A percentile compares a stretch with the other conserved stretches of the same genome.
Conservation (phyloP, 2,329 filamentous ascomycete genomes). For the Didymellaceae sp. region DNA sequence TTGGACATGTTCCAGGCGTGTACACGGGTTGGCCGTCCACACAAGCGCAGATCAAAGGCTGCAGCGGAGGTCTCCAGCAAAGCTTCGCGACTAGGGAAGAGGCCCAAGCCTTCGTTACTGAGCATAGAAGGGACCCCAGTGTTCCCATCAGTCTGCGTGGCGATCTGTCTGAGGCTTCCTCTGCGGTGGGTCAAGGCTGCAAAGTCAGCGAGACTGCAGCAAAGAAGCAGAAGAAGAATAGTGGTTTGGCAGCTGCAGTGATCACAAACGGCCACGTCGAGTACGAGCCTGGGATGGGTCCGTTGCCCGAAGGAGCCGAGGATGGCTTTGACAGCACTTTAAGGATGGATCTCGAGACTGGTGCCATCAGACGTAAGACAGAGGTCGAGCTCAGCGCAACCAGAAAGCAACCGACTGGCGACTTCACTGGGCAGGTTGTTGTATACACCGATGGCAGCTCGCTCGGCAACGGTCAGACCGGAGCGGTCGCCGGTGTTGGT, state of each 20-base stretch:
- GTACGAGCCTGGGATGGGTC: slow-evolving; percentile 60
- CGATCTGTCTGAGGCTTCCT: slow-evolving; percentile 37
- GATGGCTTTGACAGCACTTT: slow-evolving; percentile 68
- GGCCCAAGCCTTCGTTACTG: slow-evolving; percentile 75
- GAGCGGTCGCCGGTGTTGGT: slow-evolving; percentile 66
- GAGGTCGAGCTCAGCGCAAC: slow-evolving; percentile 54
- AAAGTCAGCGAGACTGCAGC: slow-evolving; percentile 28
- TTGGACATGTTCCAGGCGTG: slow-evolving; percentile 64
- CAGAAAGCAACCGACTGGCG: slow-evolving; percentile 54
- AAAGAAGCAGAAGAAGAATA: slow-evolving; percentile 50
- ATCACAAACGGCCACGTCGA: slow-evolving; percentile 23
- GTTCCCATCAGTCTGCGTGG: slow-evolving; percentile 36
- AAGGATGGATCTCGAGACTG: slow-evolving; percentile 60
- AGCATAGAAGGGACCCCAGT: slow-evolving; percentile 35
- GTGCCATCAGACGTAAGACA: slow-evolving; percentile 63
- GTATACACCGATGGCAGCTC: slow-evolving; percentile 71
- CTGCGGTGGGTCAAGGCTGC: slow-evolving; percentile 22
- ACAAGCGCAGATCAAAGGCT: slow-evolving; percentile 74
- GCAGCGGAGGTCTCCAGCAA: slow-evolving; percentile 67
- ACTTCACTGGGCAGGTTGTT: slow-evolving; percentile 58
- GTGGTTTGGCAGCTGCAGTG: slow-evolving; percentile 21
- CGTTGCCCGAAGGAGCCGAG: slow-evolving; percentile 61
- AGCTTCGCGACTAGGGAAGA: slow-evolving; percentile 63
- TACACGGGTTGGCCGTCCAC: slow-evolving; percentile 74
- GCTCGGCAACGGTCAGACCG: slow-evolving; percentile 62